Evolutionary conservation across 495 filamentous ascomycete species (phyloP), one percentile per base, ranked within the genome.

Genomic region (Letharia columbiana): DNA sequence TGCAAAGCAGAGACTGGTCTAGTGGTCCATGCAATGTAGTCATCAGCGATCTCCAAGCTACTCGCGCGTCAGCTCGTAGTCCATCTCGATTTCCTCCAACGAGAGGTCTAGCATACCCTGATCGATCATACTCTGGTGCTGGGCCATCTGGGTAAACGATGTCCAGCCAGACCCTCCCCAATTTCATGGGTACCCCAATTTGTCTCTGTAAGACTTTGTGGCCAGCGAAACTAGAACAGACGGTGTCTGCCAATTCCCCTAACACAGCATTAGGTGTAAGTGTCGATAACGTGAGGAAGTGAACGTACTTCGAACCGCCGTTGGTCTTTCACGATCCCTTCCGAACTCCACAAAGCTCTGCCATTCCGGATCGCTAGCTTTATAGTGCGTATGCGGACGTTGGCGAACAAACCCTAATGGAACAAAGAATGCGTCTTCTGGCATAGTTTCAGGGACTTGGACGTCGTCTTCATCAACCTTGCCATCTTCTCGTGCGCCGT

Each of bases 281-380:
- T 2, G 39, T 39, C 9, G 8, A 20, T 23, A 23, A 63, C 13
- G 9, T 37, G n/a, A 18, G 33, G 7, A 37, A n/a, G 18, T 4
- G 2, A 57, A 61, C 79, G 63, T 73, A 89, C 87, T 68, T 73
- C 77, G 77, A 28, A 90, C 77, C 23, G 72, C 71, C 41, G 75
- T 67, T 37, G 82, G 68, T 62, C 80, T 75, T 40, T 80, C 69
- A 28, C 68, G 71, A 70, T 91, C 79, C 37, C 78, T 76, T 33
- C 82, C 80, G 31, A 90, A 75, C 47, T 80, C 82, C 28, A 84
- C 69, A 67, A 89, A 92, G 56, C 80, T 77, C 69, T 82, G 77
- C 88, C 87, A 91, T 73, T 92, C 90, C 5, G 89, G 87, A 71
- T 89, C 86, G 4, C 76, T 80, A 35, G 79, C 77, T 33, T 79